These are phyloP conservation scores for Colletotrichum truncatum DNA, from an alignment of 2,329 filamentous ascomycete genomes.

Conservation along the genomic window DNA sequence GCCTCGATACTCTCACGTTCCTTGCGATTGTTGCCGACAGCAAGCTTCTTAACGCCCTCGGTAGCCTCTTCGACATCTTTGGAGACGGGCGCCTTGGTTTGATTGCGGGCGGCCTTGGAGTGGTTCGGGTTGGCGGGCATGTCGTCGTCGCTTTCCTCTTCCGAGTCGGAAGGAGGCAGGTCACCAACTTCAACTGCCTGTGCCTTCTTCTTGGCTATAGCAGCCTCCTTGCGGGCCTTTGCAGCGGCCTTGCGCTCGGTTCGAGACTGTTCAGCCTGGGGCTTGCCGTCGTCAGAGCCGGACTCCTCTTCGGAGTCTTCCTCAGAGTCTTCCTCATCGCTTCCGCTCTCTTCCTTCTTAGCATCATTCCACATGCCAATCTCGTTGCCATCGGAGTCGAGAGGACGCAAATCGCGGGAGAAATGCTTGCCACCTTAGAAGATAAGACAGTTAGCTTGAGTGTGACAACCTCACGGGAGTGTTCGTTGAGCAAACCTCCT, in stretches of 20 bases:
- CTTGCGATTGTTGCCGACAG: conserved; percentile 56
- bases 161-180: conserved; percentile 77
- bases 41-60: conserved; percentile 64
- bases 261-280: conserved; percentile 69
- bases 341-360: conserved; percentile 56
- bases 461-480: neutral
- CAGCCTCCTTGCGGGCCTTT: conserved; percentile 91
- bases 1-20: conserved; percentile 83
- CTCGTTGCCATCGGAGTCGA: conserved; percentile 89
- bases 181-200: conserved; percentile 84
- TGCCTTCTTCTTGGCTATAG: conserved; percentile 79
- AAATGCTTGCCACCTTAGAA: conserved; percentile 89
- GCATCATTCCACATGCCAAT: conserved; percentile 84
- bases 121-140: conserved; percentile 95
- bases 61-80: conserved; percentile 58
- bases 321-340: conserved; percentile 61
- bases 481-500: conserved; percentile 71
- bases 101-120: conserved; percentile 75
- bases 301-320: conserved; percentile 60
- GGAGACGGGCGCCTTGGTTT: conserved; percentile 55
- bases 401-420: conserved; percentile 87
- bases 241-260: conserved; percentile 89
- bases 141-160: conserved; percentile 65
- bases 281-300: conserved; percentile 57
- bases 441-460: conserved; percentile 26